A percentile compares a stretch with the other conserved stretches of the same genome.
These are phyloP conservation scores for Annulohypoxylon moriforme DNA, from an alignment of 495 filamentous ascomycete genomes.

Conservation along the genomic window DNA sequence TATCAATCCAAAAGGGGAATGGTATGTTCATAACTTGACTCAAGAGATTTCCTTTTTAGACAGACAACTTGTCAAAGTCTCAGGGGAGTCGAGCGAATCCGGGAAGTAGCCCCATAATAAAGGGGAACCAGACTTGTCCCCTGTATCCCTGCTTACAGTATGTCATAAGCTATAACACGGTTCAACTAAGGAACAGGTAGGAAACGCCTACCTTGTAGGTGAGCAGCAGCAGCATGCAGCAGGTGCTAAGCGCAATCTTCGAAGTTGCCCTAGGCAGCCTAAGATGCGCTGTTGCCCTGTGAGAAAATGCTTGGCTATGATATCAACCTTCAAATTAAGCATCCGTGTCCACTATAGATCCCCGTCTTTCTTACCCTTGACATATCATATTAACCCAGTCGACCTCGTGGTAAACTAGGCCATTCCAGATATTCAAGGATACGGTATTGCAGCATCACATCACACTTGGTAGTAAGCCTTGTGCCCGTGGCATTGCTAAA, in stretches of 20 bases:
- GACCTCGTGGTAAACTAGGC: constrained; percentile 11
- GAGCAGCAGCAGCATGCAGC: neutral
- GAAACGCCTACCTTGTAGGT: too few species aligned
- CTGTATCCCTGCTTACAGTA: constrained; percentile 6
- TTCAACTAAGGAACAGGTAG: neutral
- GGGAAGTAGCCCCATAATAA: constrained; percentile 28
- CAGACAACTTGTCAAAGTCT: constrained; percentile 32
- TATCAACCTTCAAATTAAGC: constrained; percentile 7
- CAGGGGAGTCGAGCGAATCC: constrained; percentile 37
- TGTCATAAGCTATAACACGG: constrained; percentile 11
- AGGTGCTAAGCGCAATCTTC: neutral
- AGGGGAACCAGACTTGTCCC: neutral
- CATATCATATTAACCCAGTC: constrained; percentile 13
- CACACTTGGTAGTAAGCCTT: constrained; percentile 7
- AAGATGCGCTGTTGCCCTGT: neutral
- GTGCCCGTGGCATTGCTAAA: neutral
- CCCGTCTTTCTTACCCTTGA: constrained; percentile 9
- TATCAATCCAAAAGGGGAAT: constrained; percentile 21
- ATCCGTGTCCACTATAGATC: constrained; percentile 17
- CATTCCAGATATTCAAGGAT: constrained; percentile 12
- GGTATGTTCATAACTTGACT: constrained; percentile 36
- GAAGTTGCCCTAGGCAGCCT: neutral
- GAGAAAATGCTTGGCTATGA: neutral
- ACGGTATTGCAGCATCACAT: constrained; percentile 5
- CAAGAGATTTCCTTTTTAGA: constrained; percentile 44